Evolutionary conservation across 2,329 filamentous ascomycete species (phyloP).

Genomic region (Colletotrichum musae): DNA sequence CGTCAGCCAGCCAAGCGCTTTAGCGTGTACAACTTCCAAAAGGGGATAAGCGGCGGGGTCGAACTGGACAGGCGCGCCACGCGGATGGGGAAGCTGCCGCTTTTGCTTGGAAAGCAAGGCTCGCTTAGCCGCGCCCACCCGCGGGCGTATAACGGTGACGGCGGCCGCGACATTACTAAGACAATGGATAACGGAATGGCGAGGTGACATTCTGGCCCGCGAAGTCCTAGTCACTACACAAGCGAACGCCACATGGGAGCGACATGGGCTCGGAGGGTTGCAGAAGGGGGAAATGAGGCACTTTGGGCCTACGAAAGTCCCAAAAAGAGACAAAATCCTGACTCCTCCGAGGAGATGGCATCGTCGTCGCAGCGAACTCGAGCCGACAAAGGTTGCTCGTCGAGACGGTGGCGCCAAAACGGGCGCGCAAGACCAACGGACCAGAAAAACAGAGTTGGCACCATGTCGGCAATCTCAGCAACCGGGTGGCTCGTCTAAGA

Average conservation of each 20-base stretch:
- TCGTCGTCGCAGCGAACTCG: too few species aligned
- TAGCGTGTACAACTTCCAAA: constrained; percentile 3
- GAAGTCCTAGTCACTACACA: constrained; percentile 10
- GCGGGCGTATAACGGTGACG: constrained; percentile 20
- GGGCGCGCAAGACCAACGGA: too few species aligned
- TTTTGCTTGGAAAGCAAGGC: constrained; percentile 9
- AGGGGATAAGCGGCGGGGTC: constrained; percentile 24
- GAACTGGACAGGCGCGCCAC: constrained; percentile 14
- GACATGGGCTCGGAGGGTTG: constrained; percentile 10
- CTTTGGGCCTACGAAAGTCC: neutral
- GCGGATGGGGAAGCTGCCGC: constrained; percentile 19
- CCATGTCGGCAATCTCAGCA: constrained; percentile 27
- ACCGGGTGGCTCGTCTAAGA: neutral
- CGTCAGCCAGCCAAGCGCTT: constrained; percentile 21
- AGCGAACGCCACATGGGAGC: constrained; percentile 24
- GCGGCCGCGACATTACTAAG: neutral
- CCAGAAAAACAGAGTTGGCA: constrained; percentile 2
- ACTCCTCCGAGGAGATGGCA: too few species aligned
- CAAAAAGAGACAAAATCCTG: too few species aligned
- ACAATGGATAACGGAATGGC: constrained; percentile 14
- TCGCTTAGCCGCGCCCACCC: constrained; percentile 39
- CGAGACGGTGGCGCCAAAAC: neutral
- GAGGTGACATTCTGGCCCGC: constrained; percentile 24
- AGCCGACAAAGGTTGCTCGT: too few species aligned
- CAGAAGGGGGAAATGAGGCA: constrained; percentile 30